phyloP scores from a whole-genome alignment of 1,284 basidiomycete species.

The Leccinum solheimii region DNA sequence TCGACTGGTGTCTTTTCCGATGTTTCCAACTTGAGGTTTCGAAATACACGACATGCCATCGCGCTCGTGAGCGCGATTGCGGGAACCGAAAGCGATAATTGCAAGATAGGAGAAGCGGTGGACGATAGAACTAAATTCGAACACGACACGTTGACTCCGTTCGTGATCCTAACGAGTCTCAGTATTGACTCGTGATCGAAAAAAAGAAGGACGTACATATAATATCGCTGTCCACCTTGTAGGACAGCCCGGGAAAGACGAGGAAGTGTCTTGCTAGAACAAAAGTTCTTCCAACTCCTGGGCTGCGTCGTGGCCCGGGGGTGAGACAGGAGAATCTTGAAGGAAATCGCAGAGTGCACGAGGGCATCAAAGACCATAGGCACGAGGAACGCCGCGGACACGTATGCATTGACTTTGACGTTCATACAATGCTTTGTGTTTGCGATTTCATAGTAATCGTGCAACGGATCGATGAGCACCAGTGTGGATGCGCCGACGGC shows the following conservation, averaged over 20 bases:
- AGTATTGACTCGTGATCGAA: not conserved
- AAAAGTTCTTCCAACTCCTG: constrained; percentile 13
- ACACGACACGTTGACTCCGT: constrained; percentile 21
- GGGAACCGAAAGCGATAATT: constrained; percentile 20
- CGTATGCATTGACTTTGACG: constrained; percentile 13
- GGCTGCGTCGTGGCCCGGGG: not conserved
- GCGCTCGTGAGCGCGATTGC: constrained; percentile 29
- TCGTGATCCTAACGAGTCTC: constrained; percentile 23
- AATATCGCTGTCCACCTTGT: constrained; percentile 34
- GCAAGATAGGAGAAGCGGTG: constrained; percentile 16
- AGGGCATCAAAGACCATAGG: constrained; percentile 28
- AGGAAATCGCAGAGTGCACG: constrained; percentile 33
- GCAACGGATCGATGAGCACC: constrained; percentile 18
- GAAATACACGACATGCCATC: constrained; percentile 38
- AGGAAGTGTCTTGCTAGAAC: constrained; percentile 21
- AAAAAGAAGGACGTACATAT: constrained; percentile 20
- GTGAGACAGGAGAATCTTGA: constrained; percentile 22
- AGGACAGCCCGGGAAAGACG: constrained; percentile 30
- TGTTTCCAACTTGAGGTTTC: constrained; percentile 34
- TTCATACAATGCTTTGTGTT: constrained; percentile 27
- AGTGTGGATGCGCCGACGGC: constrained; percentile 22
- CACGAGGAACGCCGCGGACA: constrained; percentile 23
- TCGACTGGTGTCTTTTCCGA: constrained; percentile 8
- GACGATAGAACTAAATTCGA: constrained; percentile 1
- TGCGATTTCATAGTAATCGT: constrained; percentile 22